Evolutionary conservation across 1,284 basidiomycete species (phyloP).

Genomic region (Caloboletus inedulis): DNA sequence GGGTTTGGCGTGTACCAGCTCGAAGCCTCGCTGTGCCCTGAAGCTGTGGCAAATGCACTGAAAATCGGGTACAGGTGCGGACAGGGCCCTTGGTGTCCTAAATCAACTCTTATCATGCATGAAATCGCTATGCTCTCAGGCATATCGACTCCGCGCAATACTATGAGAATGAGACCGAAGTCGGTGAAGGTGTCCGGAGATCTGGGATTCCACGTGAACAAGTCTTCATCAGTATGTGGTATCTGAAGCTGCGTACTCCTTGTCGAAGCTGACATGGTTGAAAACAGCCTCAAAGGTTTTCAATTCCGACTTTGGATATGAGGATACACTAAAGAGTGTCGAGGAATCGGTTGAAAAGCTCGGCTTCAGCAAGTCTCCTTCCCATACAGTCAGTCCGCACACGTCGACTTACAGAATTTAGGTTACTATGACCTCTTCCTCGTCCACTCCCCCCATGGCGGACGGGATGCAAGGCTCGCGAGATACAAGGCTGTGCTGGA

Average conservation of each 20-base stretch:
- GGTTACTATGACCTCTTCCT: slow-evolving; percentile 61
- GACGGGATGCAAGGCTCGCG: slow-evolving; percentile 41
- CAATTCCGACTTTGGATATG: slow-evolving; percentile 28
- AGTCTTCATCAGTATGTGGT: slow-evolving; percentile 29
- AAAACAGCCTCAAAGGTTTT: slow-evolving; percentile 24
- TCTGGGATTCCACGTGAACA: slow-evolving; percentile 26
- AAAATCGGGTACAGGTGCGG: slow-evolving; percentile 27
- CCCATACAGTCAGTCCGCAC: not conserved
- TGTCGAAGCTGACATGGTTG: not conserved
- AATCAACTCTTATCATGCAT: not conserved
- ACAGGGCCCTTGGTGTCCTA: not conserved
- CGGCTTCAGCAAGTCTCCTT: slow-evolving; percentile 29
- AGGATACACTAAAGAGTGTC: slow-evolving; percentile 35
- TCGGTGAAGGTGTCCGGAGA: slow-evolving; percentile 25
- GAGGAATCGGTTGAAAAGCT: slow-evolving; percentile 39
- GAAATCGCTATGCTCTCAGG: slow-evolving; percentile 5
- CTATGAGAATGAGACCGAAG: slow-evolving; percentile 25
- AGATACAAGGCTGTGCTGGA: slow-evolving; percentile 45
- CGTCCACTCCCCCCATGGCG: slow-evolving; percentile 52
- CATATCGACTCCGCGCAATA: slow-evolving; percentile 28
- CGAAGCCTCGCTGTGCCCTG: slow-evolving; percentile 9
- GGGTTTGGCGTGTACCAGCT: slow-evolving; percentile 27
- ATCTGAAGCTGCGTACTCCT: not conserved
- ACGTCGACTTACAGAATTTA: slow-evolving; percentile 15
- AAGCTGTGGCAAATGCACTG: slow-evolving; percentile 23